Percentiles rank a stretch among this genome's conserved stretches.
These are phyloP conservation scores for Pyracantha coccinea DNA, from an alignment of 331 rosid species.

Conservation along the genomic window DNA sequence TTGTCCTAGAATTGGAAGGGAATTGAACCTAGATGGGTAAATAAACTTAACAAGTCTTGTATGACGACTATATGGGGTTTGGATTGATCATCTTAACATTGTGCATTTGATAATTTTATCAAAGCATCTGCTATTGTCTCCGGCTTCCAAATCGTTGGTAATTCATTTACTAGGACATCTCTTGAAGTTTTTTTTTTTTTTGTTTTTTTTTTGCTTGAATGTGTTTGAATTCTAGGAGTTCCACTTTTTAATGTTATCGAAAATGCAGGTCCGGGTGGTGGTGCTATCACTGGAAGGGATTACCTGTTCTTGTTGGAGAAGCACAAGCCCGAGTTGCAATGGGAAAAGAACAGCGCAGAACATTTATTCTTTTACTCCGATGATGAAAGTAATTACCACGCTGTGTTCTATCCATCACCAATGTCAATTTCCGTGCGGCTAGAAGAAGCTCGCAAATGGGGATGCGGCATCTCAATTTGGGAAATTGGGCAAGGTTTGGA, in stretches of 20 bases:
- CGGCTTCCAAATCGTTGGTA: background rate
- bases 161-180: background rate
- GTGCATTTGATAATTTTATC: background rate
- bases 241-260: background rate
- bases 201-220: background rate
- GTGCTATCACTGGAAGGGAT: constrained; percentile 75
- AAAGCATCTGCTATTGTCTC: background rate
- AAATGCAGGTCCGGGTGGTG: constrained; percentile 46
- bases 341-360: constrained; percentile 84
- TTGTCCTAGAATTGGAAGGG: too few species aligned
- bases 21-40: too few species aligned
- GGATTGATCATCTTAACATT: background rate
- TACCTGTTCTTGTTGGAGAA: constrained; percentile 70
- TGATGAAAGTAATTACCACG: constrained; percentile 44
- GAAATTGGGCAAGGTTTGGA: constrained; percentile 99
- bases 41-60: background rate
- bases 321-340: constrained; percentile 61
- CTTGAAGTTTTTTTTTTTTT: background rate
- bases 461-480: constrained; percentile 91
- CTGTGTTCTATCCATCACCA: constrained; percentile 83
- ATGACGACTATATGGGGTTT: background rate
- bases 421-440: constrained; percentile 74
- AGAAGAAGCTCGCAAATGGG: constrained; percentile 80
- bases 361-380: constrained; percentile 65
- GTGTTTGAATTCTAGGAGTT: background rate